Conservation (phyloP, 306 rosid species). For the Cucurbita ficifolia region DNA sequence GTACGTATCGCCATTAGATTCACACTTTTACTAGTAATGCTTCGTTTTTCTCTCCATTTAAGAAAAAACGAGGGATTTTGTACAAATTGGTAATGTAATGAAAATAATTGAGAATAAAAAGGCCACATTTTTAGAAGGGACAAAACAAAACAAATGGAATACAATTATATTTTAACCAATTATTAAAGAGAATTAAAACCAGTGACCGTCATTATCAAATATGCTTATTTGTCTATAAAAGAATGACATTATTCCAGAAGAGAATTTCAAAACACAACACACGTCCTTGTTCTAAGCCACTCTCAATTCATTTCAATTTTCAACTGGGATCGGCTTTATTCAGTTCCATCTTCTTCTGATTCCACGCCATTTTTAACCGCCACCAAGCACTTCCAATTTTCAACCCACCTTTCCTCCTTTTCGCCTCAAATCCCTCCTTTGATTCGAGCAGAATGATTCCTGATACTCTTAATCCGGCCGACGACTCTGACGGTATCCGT, state of each 20-base stretch:
- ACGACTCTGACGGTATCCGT: neutral
- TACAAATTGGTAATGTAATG: too few relatives aligned
- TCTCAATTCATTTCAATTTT: neutral
- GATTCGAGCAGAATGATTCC: neutral
- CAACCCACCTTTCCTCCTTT: neutral
- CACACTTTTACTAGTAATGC: too few relatives aligned
- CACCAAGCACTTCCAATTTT: neutral
- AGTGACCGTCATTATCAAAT: too few relatives aligned
- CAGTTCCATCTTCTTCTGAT: neutral
- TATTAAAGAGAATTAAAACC: too few relatives aligned
- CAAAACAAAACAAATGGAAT: too few relatives aligned
- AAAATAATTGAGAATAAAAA: too few relatives aligned
- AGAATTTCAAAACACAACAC: neutral
- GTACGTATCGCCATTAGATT: too few relatives aligned
- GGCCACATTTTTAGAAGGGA: too few relatives aligned
- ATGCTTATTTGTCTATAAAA: too few relatives aligned
- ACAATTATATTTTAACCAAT: too few relatives aligned
- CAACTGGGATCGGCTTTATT: neutral
- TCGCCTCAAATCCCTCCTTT: neutral
- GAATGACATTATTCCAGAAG: neutral
- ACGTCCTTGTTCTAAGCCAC: neutral
- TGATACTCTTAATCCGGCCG: neutral
- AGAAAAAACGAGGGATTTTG: too few relatives aligned
- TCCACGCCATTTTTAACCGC: neutral
- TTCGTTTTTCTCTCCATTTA: too few relatives aligned